A percentile compares a stretch with the other conserved stretches of the same genome.
Evolutionary conservation across 2,329 filamentous ascomycete genomes (phyloP).

Genomic region (Monosporascus sp.): DNA sequence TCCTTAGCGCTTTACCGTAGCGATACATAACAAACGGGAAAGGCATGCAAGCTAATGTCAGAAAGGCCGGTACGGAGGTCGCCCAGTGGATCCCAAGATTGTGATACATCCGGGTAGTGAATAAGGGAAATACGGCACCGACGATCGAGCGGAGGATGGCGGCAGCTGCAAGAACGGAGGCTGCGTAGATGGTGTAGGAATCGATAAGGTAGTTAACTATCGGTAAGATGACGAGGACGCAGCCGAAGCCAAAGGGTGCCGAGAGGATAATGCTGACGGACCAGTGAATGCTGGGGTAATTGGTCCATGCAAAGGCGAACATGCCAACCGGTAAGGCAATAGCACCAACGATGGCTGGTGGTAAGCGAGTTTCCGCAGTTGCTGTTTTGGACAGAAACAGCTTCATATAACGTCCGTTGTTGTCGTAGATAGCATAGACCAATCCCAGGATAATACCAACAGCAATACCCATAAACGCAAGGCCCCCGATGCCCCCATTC

Average conservation of each 20-base stretch:
- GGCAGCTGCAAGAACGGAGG: constrained; percentile 56
- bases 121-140: constrained; percentile 58
- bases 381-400: constrained; percentile 41
- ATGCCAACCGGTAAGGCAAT: constrained; percentile 58
- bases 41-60: constrained; percentile 66
- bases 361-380: constrained; percentile 61
- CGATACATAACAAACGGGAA: constrained; percentile 74
- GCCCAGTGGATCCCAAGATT: constrained; percentile 72
- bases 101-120: constrained; percentile 50
- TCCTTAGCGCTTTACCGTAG: constrained; percentile 60
- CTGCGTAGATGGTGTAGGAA: constrained; percentile 66
- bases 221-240: constrained; percentile 53
- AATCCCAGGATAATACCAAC: constrained; percentile 61
- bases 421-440: constrained; percentile 49
- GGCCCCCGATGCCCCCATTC: constrained; percentile 53
- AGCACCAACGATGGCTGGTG: constrained; percentile 57
- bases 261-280: constrained; percentile 37
- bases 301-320: constrained; percentile 68
- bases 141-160: constrained; percentile 56
- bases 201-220: constrained; percentile 57
- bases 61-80: constrained; percentile 66
- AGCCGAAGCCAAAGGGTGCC: constrained; percentile 33
- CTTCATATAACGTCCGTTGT: constrained; percentile 49
- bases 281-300: constrained; percentile 47
- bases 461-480: constrained; percentile 64